Base-by-base conservation (phyloP, 208 protist species). In the Leishmania aethiopica region DNA sequence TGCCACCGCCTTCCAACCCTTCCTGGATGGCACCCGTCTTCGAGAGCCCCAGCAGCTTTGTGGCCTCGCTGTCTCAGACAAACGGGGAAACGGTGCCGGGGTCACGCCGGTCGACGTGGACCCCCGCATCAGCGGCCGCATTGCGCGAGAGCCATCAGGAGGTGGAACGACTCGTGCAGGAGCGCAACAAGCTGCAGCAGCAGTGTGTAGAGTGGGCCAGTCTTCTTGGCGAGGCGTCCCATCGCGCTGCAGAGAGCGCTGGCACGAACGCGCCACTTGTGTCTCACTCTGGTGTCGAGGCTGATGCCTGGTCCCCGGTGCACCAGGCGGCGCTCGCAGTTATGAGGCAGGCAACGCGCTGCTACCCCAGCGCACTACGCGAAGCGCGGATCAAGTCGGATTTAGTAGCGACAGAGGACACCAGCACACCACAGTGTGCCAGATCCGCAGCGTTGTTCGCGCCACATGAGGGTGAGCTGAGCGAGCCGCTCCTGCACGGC, bases 91-190 rank as follows among this genome's bases (percentile, higher is more conserved):
- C 57, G 51, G 15, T 42, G 19, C 40, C 70, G 11, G 15, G 5
- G 22, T 13, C 66, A 75, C 49, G 37, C 72, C 49, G 32, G 28
- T 37, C 67, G 25, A 57, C 17, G 17, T 76, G 77, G 49, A 79
- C 64, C 10, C 32, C 64, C 6, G 45, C 28, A 11, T 79, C 80
- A 40, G 73, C 64, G 25, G 62, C 80, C 4, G 80, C 72, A 59
- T 70, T 84, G 62, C 80, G 53, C 32, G 72, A 77, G 51, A 84
- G 80, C 51, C 80, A 84, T 67, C 64, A 75, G 55, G 80, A 84
- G 66, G 80, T 84, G 55, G 80, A 84, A 75, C 45, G 66, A 37
- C 75, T 84, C 8, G 49, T 79, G 28, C 73, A 57, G 22, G 80
- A 84, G 42, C 77, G 77, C n/a, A 76, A 84, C 55, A 69, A 69